Evolutionary conservation across 345 rosid genomes (phyloP), one percentile per base, ranked within the genome.

Genomic region (Populus ilicifolia): DNA sequence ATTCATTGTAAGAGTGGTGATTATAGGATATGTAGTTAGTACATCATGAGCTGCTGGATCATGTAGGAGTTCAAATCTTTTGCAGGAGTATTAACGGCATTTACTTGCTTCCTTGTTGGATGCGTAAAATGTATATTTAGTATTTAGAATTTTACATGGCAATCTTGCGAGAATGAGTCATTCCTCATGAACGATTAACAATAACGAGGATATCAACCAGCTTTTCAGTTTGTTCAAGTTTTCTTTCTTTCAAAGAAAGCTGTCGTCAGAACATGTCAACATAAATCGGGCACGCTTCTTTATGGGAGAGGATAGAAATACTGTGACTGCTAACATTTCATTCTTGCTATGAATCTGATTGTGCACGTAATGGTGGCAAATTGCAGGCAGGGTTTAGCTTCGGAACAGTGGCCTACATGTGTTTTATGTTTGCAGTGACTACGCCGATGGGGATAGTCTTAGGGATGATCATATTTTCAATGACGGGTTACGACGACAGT

Each of bases 341-440:
- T 56, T 59, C n/a, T 59, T 3, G 64, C 29, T n/a, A 9, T 59
- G 29, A 59, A 23, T 23, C 29, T 59, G 64, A 59, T 59, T 23
- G 5, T 59, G 63, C 27, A 61, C 2, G 27, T 41, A 44, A 35
- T 64, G 69, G 69, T 79, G 68, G 39, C 5, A 50, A 59, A 43
- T 81, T 78, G 80, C 94, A 95, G 99, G 99, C 98, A 0, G 94
- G 98, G 35, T 95, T 95, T 83, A 80, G 83, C 54, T 52, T 88
- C 25, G 85, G 90, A 76, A 93, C 99, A 14, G 89, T 91, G 69
- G 88, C 87, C 18, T 92, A 90, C 80, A 95, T 95, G 99, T 88
- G 97, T 77, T 86, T 93, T 80, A 85, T 95, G 98, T 95, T 95
- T 73, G 84, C 99, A 1, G 97, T 84, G 82, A 95, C 99, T 0